A percentile compares a stretch with the other conserved stretches of the same genome.
phyloP scores from a whole-genome alignment of 352 stramenopile species.

The Hyaloperonospora arabidopsidis region DNA sequence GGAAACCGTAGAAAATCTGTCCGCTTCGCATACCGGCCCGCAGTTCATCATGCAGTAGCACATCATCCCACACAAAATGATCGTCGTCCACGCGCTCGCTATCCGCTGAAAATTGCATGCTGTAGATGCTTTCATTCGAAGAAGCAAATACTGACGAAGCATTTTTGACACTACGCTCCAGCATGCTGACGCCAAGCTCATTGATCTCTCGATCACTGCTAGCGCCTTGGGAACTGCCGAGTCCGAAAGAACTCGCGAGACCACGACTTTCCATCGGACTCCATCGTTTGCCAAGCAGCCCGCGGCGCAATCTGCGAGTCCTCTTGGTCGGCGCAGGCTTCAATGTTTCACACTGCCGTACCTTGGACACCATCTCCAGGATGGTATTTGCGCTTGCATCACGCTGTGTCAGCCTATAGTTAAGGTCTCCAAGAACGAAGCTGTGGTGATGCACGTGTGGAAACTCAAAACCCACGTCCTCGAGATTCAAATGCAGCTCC shows the following conservation, averaged over 20 bases:
- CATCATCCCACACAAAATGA: constrained; percentile 48
- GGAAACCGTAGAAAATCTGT: constrained; percentile 72
- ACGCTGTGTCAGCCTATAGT: constrained; percentile 76
- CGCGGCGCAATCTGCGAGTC: constrained; percentile 23
- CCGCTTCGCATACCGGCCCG: constrained; percentile 39
- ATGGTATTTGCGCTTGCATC: constrained; percentile 46
- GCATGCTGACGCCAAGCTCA: constrained; percentile 33
- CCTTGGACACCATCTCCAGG: constrained; percentile 50
- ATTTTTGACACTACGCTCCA: constrained; percentile 31
- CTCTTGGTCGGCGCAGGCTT: constrained; percentile 17
- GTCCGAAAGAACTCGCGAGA: constrained; percentile 23
- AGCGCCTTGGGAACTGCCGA: constrained; percentile 18
- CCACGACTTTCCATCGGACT: constrained; percentile 22
- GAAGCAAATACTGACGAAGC: constrained; percentile 19
- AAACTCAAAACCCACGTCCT: constrained; percentile 82
- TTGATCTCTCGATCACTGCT: constrained; percentile 26
- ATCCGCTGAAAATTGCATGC: constrained; percentile 25
- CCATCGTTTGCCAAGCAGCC: constrained; percentile 27
- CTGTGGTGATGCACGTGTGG: constrained; percentile 81
- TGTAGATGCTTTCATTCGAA: constrained; percentile 27
- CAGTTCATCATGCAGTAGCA: constrained; percentile 69
- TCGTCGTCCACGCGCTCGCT: constrained; percentile 38
- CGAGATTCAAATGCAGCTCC: constrained; percentile 67
- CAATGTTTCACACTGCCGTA: constrained; percentile 31
- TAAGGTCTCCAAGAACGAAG: constrained; percentile 86